Base-by-base conservation (phyloP, 1,284 basidiomycete species). In the Naganishia sp. region DNA sequence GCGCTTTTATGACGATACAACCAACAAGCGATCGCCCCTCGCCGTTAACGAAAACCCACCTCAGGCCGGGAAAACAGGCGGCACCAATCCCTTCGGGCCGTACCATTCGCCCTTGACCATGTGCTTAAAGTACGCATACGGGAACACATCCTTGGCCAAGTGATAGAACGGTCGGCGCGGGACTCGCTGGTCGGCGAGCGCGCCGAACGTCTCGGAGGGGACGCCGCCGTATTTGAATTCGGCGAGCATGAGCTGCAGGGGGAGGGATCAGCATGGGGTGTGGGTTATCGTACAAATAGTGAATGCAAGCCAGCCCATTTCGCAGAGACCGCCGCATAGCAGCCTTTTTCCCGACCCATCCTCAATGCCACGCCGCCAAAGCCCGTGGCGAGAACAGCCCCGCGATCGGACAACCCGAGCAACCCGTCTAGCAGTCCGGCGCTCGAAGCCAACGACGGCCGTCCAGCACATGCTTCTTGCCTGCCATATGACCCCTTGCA, bases 71-170 rank as follows among this genome's bases (percentile, higher is more conserved):
- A 52, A 70, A 18, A 66, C 61, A 42, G 72, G 72, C 10, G 70
- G 65, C 71, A 80, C 75, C 63, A 79, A 54, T 16, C 74, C 74
- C 53, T 74, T 71, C 33, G 77, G 76, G 23, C 80, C 80, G 72
- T 73, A 81, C 78, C 78, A 80, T 28, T 74, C 76, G 18, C 84
- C 84, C 74, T 84, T 83, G 74, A 92, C 87, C 86, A 92, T 90
- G 66, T 84, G 82, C 70, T 87, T 87, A 86, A 89, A 98, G 83
- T 98, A 98, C 1, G 85, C 87, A 78, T 84, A 85, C 6, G 94
- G 94, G 84, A 99, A 94, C 67, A 96, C 70, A 69, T 79, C 89
- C 84, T 89, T 96, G 81, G 95, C 97, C 68, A 99, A 79, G 79
- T 95, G 86, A 81, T 94, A 98, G 84, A 91, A 96, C 2, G 87